These are phyloP conservation scores for Globisporangium iwayamae DNA, from an alignment of 352 stramenopile species.

Conservation along the genomic window DNA sequence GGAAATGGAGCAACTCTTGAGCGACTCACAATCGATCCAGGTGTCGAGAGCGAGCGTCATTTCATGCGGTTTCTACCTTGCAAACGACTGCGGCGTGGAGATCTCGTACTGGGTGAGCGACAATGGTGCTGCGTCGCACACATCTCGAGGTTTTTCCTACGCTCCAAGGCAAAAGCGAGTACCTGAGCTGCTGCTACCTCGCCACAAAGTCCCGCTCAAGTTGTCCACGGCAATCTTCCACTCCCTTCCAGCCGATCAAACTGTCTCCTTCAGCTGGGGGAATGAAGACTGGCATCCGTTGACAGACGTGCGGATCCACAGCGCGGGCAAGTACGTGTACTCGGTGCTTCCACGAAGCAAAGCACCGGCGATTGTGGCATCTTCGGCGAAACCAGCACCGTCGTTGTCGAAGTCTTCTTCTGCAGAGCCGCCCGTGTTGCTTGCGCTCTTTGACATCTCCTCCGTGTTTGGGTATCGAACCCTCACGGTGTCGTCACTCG, in stretches of 20 bases:
- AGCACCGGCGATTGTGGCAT: not conserved
- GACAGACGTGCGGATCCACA: conserved; percentile 74
- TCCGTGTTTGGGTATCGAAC: conserved; percentile 64
- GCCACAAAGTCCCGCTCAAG: conserved; percentile 65
- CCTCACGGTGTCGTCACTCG: conserved; percentile 75
- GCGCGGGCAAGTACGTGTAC: conserved; percentile 75
- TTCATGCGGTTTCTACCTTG: conserved; percentile 77
- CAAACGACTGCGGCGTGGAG: conserved; percentile 56
- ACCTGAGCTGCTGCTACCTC: conserved; percentile 41
- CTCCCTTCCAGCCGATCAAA: conserved; percentile 66
- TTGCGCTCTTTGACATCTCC: conserved; percentile 75
- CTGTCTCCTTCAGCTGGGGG: conserved; percentile 70
- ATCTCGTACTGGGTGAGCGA: conserved; percentile 72
- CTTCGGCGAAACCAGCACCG: conserved; percentile 5
- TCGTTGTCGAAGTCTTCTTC: not conserved
- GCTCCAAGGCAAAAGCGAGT: conserved; percentile 35
- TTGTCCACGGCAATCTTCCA: conserved; percentile 66
- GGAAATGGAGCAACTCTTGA: conserved; percentile 47
- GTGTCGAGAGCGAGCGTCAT: conserved; percentile 61
- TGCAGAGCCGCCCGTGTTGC: conserved; percentile 25
- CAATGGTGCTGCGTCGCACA: conserved; percentile 29
- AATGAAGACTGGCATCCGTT: conserved; percentile 69
- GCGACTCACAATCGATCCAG: conserved; percentile 16
- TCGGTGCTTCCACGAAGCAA: conserved; percentile 37
- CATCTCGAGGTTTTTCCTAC: conserved; percentile 57